phyloP scores from a whole-genome alignment of 2,329 filamentous ascomycete species.

The Raffaelea albimanens region DNA sequence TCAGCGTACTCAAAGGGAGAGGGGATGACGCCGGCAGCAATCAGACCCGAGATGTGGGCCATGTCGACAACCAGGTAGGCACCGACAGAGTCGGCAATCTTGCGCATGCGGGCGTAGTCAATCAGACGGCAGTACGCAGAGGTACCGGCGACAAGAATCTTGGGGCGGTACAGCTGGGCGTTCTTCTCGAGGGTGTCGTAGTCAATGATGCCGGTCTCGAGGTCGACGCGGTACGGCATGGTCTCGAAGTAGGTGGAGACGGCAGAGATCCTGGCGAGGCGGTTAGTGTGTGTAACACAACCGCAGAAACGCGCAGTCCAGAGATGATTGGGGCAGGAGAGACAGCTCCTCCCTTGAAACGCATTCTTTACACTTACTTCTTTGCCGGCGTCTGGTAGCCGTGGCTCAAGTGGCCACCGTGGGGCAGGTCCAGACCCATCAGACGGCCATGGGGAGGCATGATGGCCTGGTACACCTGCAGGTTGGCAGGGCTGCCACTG shows the following conservation, averaged over 20 bases:
- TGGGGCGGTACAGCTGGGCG: constrained; percentile 85
- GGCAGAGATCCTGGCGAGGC: constrained; percentile 67
- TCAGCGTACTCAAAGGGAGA: constrained; percentile 89
- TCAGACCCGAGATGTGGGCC: constrained; percentile 95
- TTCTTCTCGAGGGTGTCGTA: constrained; percentile 89
- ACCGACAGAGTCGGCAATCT: constrained; percentile 87
- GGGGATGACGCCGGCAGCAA: constrained; percentile 86
- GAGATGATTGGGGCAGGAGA: too few relatives aligned
- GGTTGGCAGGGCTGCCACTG: constrained; percentile 87
- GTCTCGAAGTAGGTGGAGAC: constrained; percentile 99
- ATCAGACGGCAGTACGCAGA: constrained; percentile 98
- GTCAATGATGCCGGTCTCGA: constrained; percentile 91
- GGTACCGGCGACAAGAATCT: constrained; percentile 91
- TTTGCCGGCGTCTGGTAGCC: constrained; percentile 93
- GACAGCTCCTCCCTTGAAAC: too few relatives aligned
- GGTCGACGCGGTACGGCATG: constrained; percentile 85
- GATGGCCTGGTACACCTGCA: constrained; percentile 96
- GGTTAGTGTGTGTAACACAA: not conserved
- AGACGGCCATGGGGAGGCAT: constrained; percentile 92
- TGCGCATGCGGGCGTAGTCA: constrained; percentile 91
- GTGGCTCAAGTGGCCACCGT: constrained; percentile 91
- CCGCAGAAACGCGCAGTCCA: not conserved
- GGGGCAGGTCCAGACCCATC: constrained; percentile 92
- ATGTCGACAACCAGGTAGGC: constrained; percentile 96
- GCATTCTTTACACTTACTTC: constrained; percentile 50